Evolutionary conservation across 2,329 filamentous ascomycete genomes (phyloP).

Genomic region (Nannizziopsis arthrosporioides): DNA sequence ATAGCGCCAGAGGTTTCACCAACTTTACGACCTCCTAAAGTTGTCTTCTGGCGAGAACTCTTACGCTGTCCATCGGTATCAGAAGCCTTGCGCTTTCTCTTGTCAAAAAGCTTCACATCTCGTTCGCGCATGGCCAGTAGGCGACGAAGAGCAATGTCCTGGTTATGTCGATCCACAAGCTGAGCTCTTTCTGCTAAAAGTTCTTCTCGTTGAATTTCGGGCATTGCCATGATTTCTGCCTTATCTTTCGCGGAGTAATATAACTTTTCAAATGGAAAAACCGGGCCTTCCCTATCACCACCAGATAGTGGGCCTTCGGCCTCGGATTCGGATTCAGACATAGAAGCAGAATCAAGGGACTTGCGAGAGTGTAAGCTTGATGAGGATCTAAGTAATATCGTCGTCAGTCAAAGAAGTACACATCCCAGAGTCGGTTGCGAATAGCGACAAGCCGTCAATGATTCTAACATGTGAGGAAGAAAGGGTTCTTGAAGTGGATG

Average conservation of each 20-base stretch:
- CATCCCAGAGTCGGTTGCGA: not conserved
- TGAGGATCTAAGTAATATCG: slow-evolving; percentile 48
- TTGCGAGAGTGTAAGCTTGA: slow-evolving; percentile 52
- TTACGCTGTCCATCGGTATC: slow-evolving; percentile 63
- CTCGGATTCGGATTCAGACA: slow-evolving; percentile 79
- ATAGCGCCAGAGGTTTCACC: slow-evolving; percentile 61
- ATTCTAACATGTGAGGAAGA: slow-evolving; percentile 5
- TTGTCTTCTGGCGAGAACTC: slow-evolving; percentile 59
- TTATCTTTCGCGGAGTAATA: slow-evolving; percentile 65
- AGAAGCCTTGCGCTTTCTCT: slow-evolving; percentile 62
- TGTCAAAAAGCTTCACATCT: slow-evolving; percentile 41
- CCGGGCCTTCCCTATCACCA: slow-evolving; percentile 41
- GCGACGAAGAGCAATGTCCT: slow-evolving; percentile 69
- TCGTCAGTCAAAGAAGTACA: slow-evolving; percentile 7
- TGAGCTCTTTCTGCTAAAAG: slow-evolving; percentile 78
- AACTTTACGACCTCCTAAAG: slow-evolving; percentile 52
- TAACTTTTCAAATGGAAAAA: slow-evolving; percentile 75
- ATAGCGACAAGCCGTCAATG: not conserved
- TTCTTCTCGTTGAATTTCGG: slow-evolving; percentile 82
- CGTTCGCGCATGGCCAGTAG: slow-evolving; percentile 58
- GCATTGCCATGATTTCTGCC: slow-evolving; percentile 67
- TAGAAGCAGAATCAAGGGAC: slow-evolving; percentile 70
- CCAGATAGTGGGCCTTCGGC: slow-evolving; percentile 48
- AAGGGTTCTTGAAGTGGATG: not conserved
- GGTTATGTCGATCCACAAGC: slow-evolving; percentile 67